Evolutionary conservation across 805 yeast species (phyloP), one percentile per base, ranked within the genome.

Genomic region (Kluyveromyces nonfermentans): DNA sequence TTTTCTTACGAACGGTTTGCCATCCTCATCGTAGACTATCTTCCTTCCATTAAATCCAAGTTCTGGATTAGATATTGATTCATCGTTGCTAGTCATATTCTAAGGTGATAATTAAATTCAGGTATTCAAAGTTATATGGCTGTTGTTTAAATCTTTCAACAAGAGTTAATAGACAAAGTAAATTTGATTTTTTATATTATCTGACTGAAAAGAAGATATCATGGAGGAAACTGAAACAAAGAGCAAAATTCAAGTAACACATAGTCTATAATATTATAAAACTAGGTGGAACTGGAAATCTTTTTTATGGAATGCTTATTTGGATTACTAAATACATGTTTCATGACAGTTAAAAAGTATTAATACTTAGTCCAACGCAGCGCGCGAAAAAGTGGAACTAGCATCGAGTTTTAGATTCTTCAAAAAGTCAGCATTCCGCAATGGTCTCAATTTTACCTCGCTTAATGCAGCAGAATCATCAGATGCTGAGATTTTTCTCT

Each of bases 11-110:
- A 70, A 85, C 88, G 97, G 97, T 63, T 86, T 89, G 1, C 97
- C 97, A 63, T 90, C 82, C 59, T 85, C 80, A 57, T 85, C 96
- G 45, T 85, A 60, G 18, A 86, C 64, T 46, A 87, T 81, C 52
- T 75, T 77, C 38, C 82, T 70, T 0, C 95, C 95, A 18, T 74
- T 59, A 2, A 74, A 68, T 0, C 86, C 86, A 40, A 70, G 52
- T 10, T 53, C 70, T 0, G 82, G 80, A n/a, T 14, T 8, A 19
- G 19, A 4, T n/a, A 25, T 10, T 15, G 44, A 19, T n/a, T 36
- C 31, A 10, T 22, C n/a, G 5, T 20, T 7, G n/a, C 19, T 36
- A 6, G 32, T 7, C 39, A 36, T 36, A 21, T 17, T 7, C 8
- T 9, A 17, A 12, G 34, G 7, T n/a, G 34, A 14, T 28, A 9